Base-by-base conservation (phyloP, 208 protist species). In the Phytomonas sp. region DNA sequence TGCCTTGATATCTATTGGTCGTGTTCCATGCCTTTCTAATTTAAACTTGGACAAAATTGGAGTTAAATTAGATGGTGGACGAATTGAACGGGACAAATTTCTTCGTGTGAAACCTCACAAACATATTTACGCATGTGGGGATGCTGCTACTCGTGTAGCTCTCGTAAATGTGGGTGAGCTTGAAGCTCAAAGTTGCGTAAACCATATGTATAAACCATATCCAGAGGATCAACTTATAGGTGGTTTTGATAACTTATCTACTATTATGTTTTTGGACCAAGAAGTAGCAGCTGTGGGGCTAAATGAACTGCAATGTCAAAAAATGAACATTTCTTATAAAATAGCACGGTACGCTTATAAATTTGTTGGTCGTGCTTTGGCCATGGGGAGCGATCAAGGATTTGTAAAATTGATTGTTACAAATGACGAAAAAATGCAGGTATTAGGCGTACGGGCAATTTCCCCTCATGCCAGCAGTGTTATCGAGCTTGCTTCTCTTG, bases 241-340 rank as follows among this genome's bases (percentile, higher is more conserved):
- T 29, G 64, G 72, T 33, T 71, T 95, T 1, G 87, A 95, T 73
- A 97, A 97, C 52, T 71, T 97, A 7, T 97, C 92, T 26, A 94
- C 89, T 16, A 97, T 97, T 70, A 94, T 97, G 90, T 97, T 97
- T 73, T 79, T 97, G 5, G 89, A 97, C 72, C 88, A 94, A 67
- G 89, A 97, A 61, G 88, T 97, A 5, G 88, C 92, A 1, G 80
- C 87, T 12, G 90, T 95, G 5, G 92, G 92, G 0, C 68, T 95
- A 45, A 97, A 97, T 71, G 92, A 97, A 71, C 84, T 92, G 71
- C 80, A 93, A 66, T 94, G 89, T 62, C 74, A 76, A 33, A 81
- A 83, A 8, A 68, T 77, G 61, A 86, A 84, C 52, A 88, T 97
- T 62, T 79, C 80, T 7, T 94, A 97, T 78, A 91, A 91, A 71